Evolutionary conservation across 2,329 filamentous ascomycete species (phyloP), one percentile per base, ranked within the genome.

Genomic region (Zasmidium angulare): DNA sequence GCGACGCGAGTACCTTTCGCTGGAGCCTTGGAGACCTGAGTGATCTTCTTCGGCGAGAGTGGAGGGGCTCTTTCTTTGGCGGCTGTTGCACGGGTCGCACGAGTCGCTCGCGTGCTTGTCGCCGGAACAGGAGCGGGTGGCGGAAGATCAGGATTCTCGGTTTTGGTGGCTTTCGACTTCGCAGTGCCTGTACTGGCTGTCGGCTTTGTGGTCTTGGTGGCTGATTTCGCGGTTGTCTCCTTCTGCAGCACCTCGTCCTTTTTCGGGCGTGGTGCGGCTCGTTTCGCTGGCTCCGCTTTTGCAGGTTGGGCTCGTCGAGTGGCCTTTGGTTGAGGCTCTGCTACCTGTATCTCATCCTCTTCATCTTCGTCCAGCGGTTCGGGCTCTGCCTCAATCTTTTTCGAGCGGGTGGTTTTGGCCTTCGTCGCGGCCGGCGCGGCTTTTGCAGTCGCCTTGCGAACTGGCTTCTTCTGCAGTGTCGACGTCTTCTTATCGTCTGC

Each of bases 21-120:
- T 3, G 59, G 58, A 31, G 60, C 58, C 51, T 62, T 69, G 7
- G 68, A 63, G 14, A 74, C 66, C 58, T 74, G 72, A 6, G 71
- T 72, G 61, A 72, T 69, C 66, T 75, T 75, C 65, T 74, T 74
- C 3, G 73, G 70, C 24, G 71, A 74, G 17, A 75, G 64, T 19
- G 72, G 69, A 43, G 59, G 24, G 20, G 64, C 61, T 48, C 64
- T 70, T 11, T 61, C 63, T 48, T 63, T 70, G 40, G 63, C 55
- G 20, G 65, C 64, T 22, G 66, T 63, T 19, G 60, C 60, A 48
- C 66, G 56, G 24, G 60, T 68, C n/a, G 67, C 50, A 26, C 63
- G 54, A 11, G 66, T 65, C 2, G 61, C 61, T 53, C 58, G 48
- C 24, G 56, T 60, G 14, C 61, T 52, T 43, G 55, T 47, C 4